Base-by-base conservation (phyloP, 139 green algal species). In the Tetraselmis striata region DNA sequence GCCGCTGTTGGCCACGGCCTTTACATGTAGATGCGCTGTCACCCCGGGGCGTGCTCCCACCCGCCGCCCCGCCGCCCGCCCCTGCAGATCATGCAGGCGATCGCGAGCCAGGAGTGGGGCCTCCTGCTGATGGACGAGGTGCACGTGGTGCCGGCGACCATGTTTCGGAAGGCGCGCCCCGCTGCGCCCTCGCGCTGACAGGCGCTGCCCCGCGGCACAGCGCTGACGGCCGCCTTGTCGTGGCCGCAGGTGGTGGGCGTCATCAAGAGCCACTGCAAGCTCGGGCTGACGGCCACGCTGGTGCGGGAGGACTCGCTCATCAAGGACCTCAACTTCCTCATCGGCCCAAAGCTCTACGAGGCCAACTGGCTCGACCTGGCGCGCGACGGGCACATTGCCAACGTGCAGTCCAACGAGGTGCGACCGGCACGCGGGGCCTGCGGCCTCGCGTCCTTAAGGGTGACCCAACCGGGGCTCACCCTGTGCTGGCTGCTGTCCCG, bases 331-430 rank as follows among this genome's bases (percentile, higher is more conserved):
- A 99, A 99, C 90, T 99, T 99, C 86, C 92, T 99, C 22, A 99
- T 99, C 79, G 95, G 94, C 26, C 94, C 96, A 80, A 98, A 99
- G 91, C 93, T 99, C 84, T 99, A 99, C 81, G 97, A 99, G 87
- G 97, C 97, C 82, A 99, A 99, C 89, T 99, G 97, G 97, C 90
- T 99, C 80, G 97, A 99, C 92, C 89, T 99, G 45, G 96, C 96
- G 24, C 86, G 90, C 1, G 95, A 93, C 0, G 97, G 97, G 0
- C 95, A 98, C 92, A 98, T 99, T 82, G 97, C 97, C 79, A 98
- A 98, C 81, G 97, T 99, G 80, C 94, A 98, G 90, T 99, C 96
- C 85, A 93, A 90, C 0, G 96, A 99, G 90, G 85, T 82, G 67
- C 1, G 77, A 1, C 31, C 0, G 27, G 2, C 58, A 18, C 27